phyloP scores from a whole-genome alignment of 2,329 filamentous ascomycete species.

The Diaporthe australafricana region DNA sequence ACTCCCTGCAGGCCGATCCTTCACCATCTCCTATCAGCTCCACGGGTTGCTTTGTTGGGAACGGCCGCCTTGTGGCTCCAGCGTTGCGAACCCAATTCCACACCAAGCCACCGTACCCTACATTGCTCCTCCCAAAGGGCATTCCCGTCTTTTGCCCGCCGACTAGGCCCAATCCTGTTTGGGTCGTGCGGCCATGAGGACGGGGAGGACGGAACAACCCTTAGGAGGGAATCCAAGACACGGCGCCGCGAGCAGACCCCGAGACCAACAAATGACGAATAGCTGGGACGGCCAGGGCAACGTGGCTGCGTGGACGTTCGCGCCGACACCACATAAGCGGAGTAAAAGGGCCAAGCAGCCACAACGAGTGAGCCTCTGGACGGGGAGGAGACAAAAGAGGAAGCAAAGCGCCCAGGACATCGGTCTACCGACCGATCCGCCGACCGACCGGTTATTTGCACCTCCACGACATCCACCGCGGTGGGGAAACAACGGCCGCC shows the following conservation, averaged over 20 bases:
- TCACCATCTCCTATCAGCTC: constrained; percentile 20
- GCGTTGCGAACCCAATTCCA: not conserved
- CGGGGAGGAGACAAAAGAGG: not conserved
- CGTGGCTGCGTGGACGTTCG: not conserved
- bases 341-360: not conserved
- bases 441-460: constrained; percentile 5
- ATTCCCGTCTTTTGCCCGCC: constrained; percentile 11
- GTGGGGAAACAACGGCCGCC: constrained; percentile 8
- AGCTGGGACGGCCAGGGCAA: not conserved
- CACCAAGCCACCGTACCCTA: constrained; percentile 5
- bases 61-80: constrained; percentile 17
- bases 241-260: not conserved
- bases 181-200: not conserved
- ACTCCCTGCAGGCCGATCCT: constrained; percentile 17
- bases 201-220: not conserved
- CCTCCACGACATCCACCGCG: not conserved
- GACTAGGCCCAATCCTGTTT: not conserved
- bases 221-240: not conserved
- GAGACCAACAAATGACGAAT: not conserved
- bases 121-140: not conserved
- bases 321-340: not conserved
- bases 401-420: not conserved
- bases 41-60: constrained; percentile 8
- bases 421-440: not conserved
- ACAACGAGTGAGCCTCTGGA: not conserved